phyloP scores from a whole-genome alignment of 495 filamentous ascomycete species.

The Aspergillus sclerotioniger region DNA sequence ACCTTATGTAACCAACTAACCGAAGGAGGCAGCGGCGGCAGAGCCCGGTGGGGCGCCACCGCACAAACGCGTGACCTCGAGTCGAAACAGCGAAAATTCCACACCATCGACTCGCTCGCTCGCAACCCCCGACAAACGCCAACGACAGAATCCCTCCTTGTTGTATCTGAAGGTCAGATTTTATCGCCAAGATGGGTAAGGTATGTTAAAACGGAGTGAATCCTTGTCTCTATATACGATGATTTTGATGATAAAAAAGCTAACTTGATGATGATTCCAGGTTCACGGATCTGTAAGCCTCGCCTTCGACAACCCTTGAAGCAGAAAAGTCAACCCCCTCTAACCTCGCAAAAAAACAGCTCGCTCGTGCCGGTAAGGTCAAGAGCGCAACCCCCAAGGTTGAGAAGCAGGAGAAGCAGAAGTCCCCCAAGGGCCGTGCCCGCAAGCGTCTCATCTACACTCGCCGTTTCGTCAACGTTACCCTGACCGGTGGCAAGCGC shows the following conservation, averaged over 20 bases:
- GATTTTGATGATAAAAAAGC: neutral
- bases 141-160: conserved; percentile 1
- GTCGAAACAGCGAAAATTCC: conserved; percentile 9
- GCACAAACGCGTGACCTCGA: conserved; percentile 6
- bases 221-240: too few species aligned
- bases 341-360: conserved; percentile 23
- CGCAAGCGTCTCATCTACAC: conserved; percentile 98
- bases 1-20: conserved; percentile 4
- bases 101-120: neutral
- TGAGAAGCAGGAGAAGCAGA: conserved; percentile 47
- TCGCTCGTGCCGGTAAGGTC: conserved; percentile 97
- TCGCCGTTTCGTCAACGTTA: conserved; percentile 99
- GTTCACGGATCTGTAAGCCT: conserved; percentile 29
- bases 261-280: conserved; percentile 8
- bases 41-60: neutral
- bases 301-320: neutral
- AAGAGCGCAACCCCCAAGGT: conserved; percentile 87
- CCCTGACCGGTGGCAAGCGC: conserved; percentile 97
- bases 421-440: conserved; percentile 90
- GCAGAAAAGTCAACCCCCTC: neutral
- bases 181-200: conserved; percentile 6
- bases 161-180: neutral
- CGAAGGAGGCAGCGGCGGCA: neutral
- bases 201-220: neutral
- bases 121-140: conserved; percentile 3